These are phyloP conservation scores for Purpureocillium lavendulum DNA, from an alignment of 2,329 filamentous ascomycete species.

Conservation along the genomic window DNA sequence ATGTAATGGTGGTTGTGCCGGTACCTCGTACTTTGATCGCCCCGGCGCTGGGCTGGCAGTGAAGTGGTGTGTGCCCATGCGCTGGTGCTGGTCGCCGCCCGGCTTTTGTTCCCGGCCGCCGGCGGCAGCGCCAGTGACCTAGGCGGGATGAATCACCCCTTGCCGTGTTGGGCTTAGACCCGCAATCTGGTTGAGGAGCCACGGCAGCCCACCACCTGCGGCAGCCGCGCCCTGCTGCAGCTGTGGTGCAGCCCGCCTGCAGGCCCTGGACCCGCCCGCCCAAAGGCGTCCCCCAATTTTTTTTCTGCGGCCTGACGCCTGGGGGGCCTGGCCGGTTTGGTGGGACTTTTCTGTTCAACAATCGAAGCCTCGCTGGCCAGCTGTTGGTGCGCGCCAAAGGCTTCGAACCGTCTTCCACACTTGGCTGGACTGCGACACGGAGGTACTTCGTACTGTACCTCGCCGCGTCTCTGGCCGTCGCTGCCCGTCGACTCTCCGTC, in stretches of 20 bases:
- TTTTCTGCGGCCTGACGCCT: slow-evolving; percentile 18
- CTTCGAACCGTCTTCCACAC: too few relatives aligned
- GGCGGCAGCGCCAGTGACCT: slow-evolving; percentile 1
- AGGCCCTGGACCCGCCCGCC: slow-evolving; percentile 4
- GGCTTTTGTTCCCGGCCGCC: too few relatives aligned
- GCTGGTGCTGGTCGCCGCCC: not conserved
- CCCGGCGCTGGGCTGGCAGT: too few relatives aligned
- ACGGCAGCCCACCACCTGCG: not conserved
- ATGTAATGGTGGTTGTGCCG: too few relatives aligned
- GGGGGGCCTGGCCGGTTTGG: slow-evolving; percentile 6
- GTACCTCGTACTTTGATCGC: too few relatives aligned
- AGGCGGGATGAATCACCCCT: not conserved
- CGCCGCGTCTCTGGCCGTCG: slow-evolving; percentile 11
- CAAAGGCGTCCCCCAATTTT: slow-evolving; percentile 24
- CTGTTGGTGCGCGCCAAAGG: slow-evolving; percentile 3
- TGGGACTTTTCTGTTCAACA: slow-evolving; percentile 26
- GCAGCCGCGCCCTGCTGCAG: not conserved
- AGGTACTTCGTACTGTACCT: slow-evolving; percentile 1
- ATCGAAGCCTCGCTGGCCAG: slow-evolving; percentile 15
- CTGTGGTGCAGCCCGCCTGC: not conserved
- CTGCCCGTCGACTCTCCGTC: too few relatives aligned
- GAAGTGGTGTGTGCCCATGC: not conserved
- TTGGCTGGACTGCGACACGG: too few relatives aligned
- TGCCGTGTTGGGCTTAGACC: slow-evolving; percentile 9
- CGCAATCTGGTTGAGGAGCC: slow-evolving; percentile 14